Conservation (phyloP, 257 asterid genomes). For the Ehretia macrophylla region DNA sequence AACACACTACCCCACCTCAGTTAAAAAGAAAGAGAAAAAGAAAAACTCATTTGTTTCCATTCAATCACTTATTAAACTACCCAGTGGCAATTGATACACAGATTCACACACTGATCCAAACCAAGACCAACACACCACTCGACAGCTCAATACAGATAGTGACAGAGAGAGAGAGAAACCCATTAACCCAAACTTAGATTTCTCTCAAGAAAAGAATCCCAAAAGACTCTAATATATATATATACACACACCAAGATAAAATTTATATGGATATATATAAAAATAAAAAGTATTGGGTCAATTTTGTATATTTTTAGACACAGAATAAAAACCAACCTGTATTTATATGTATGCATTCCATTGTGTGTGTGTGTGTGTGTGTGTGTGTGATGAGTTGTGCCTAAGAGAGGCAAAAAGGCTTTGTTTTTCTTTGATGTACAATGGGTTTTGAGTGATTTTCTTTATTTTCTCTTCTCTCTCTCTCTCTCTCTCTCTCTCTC, state of each 20-base stretch:
- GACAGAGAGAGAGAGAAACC: conserved; percentile 22
- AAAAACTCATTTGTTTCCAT: conserved; percentile 6
- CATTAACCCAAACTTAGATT: conserved; percentile 29
- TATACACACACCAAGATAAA: conserved; percentile 21
- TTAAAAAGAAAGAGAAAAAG: neutral
- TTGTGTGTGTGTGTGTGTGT: conserved; percentile 10
- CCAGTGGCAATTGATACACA: conserved; percentile 33
- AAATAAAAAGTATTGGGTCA: conserved; percentile 8
- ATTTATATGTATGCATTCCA: conserved; percentile 1
- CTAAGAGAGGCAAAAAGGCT: neutral
- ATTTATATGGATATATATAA: too few species aligned
- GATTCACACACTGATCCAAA: conserved; percentile 43
- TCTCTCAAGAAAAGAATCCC: conserved; percentile 63
- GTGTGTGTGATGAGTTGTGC: conserved; percentile 24
- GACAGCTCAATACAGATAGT: conserved; percentile 24
- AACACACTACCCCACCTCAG: neutral
- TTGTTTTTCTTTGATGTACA: conserved; percentile 37
- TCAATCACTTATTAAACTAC: conserved; percentile 40
- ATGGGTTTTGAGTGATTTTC: conserved; percentile 22
- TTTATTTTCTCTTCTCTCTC: conserved; percentile 17
- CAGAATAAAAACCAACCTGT: neutral
- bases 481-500: conserved; percentile 5
- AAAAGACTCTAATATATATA: conserved; percentile 20
- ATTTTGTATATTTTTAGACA: too few species aligned
- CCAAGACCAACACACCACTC: too few species aligned